phyloP scores from a whole-genome alignment of 202 grass and related monocot species.

The Miscanthus sacchariflorus region DNA sequence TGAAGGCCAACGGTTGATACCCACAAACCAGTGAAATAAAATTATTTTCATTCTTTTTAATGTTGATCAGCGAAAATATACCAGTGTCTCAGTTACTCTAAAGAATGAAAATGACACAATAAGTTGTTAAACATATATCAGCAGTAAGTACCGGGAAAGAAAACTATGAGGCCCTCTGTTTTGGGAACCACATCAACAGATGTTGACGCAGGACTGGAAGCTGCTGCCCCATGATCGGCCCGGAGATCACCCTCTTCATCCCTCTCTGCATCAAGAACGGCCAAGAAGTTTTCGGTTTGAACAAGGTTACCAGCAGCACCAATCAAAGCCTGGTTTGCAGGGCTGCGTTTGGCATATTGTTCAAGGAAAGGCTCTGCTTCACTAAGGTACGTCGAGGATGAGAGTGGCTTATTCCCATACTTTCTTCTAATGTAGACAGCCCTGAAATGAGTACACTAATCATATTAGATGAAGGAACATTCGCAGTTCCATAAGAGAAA shows the following conservation, averaged over 20 bases:
- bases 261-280: slow-evolving; percentile 69
- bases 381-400: slow-evolving; percentile 81
- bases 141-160: slow-evolving; percentile 88
- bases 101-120: slow-evolving; percentile 1
- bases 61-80: slow-evolving; percentile 15
- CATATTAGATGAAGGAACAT: slow-evolving; percentile 36
- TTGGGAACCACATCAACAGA: slow-evolving; percentile 72
- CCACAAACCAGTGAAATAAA: background rate
- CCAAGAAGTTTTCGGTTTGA: slow-evolving; percentile 89
- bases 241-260: slow-evolving; percentile 96
- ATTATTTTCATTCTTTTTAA: background rate
- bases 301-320: slow-evolving; percentile 90
- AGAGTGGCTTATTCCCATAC: slow-evolving; percentile 76
- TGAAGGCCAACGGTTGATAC: background rate
- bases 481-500: slow-evolving; percentile 9
- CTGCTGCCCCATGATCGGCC: slow-evolving; percentile 51
- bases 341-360: slow-evolving; percentile 84
- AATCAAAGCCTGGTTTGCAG: slow-evolving; percentile 86
- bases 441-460: slow-evolving; percentile 55
- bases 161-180: slow-evolving; percentile 89
- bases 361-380: slow-evolving; percentile 99
- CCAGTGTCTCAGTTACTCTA: slow-evolving; percentile 11
- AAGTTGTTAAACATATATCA: slow-evolving; percentile 6
- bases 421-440: slow-evolving; percentile 87
- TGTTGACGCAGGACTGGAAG: slow-evolving; percentile 55